Evolutionary conservation across 768 basidiomycete species (phyloP).

Genomic region (Xerocomus spinulosus): DNA sequence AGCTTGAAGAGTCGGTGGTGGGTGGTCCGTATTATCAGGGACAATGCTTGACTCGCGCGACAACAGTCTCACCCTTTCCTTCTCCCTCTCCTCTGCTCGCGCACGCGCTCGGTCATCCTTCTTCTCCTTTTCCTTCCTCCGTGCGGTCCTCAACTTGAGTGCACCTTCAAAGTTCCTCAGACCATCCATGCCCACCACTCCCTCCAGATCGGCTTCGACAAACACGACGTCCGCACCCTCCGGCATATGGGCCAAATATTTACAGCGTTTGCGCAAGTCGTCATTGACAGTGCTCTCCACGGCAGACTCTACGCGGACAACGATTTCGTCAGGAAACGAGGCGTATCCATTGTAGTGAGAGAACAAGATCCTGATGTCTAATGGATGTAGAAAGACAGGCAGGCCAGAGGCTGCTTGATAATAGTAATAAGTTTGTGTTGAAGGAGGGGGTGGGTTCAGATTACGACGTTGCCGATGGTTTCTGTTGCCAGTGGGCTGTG

Average conservation of each 20-base stretch:
- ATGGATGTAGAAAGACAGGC: conserved; percentile 89
- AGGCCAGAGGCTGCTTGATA: conserved; percentile 93
- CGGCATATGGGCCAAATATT: conserved; percentile 90
- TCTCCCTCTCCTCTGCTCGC: conserved; percentile 71
- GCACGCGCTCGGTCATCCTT: conserved; percentile 84
- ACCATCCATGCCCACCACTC: conserved; percentile 71
- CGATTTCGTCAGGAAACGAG: conserved; percentile 79
- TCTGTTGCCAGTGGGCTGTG: conserved; percentile 30
- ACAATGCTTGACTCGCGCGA: conserved; percentile 17
- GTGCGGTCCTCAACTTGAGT: conserved; percentile 66
- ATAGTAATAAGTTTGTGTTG: conserved; percentile 89
- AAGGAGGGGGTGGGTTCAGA: conserved; percentile 81
- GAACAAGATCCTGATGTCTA: conserved; percentile 91
- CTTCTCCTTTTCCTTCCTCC: conserved; percentile 75
- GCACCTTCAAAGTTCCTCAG: conserved; percentile 81
- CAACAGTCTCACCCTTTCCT: conserved; percentile 44
- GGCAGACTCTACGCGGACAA: conserved; percentile 72
- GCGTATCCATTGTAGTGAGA: conserved; percentile 78
- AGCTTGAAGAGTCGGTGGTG: conserved; percentile 7
- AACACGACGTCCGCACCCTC: conserved; percentile 92
- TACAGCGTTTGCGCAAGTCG: conserved; percentile 90
- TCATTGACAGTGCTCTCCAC: conserved; percentile 84
- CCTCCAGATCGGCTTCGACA: conserved; percentile 78
- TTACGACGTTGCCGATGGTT: conserved; percentile 64
- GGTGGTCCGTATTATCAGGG: conserved; percentile 5